Percentiles rank a stretch among this genome's conserved stretches.
phyloP scores from a whole-genome alignment of 257 asterid species.

The Coffea canephora region DNA sequence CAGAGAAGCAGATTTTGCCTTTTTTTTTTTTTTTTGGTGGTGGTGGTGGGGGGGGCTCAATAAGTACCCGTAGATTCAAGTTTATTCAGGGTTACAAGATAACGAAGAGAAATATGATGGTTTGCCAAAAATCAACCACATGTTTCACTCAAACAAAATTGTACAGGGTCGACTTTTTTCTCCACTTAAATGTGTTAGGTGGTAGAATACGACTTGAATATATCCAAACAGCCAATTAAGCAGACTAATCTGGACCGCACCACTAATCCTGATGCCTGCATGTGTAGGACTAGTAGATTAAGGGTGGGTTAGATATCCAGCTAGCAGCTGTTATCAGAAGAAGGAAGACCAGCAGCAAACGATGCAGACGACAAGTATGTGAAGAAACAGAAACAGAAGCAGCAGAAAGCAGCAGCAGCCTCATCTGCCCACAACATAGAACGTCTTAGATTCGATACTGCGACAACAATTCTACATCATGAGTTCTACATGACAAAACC shows the following conservation, averaged over 20 bases:
- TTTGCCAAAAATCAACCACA: background rate
- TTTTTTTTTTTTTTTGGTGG: too few relatives aligned
- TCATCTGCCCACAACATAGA: conserved; percentile 3
- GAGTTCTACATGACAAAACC: conserved; percentile 1
- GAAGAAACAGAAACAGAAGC: background rate
- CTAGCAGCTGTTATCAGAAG: background rate
- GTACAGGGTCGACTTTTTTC: background rate
- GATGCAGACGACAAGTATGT: background rate
- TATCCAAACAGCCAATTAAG: background rate
- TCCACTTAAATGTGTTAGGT: too few relatives aligned
- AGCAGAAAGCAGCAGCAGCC: background rate
- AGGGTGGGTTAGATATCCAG: background rate
- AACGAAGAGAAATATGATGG: background rate
- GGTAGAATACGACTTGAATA: too few relatives aligned
- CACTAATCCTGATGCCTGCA: background rate
- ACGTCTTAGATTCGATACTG: background rate
- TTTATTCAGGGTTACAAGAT: too few relatives aligned
- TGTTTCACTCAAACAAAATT: background rate
- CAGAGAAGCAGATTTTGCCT: too few relatives aligned
- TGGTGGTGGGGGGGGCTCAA: too few relatives aligned
- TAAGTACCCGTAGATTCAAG: too few relatives aligned
- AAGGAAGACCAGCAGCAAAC: background rate
- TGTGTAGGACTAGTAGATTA: too few relatives aligned
- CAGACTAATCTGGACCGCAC: background rate
- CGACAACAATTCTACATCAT: background rate